Evolutionary conservation across 2,329 filamentous ascomycete genomes (phyloP).

Genomic region (Teratosphaeria gauchensis): DNA sequence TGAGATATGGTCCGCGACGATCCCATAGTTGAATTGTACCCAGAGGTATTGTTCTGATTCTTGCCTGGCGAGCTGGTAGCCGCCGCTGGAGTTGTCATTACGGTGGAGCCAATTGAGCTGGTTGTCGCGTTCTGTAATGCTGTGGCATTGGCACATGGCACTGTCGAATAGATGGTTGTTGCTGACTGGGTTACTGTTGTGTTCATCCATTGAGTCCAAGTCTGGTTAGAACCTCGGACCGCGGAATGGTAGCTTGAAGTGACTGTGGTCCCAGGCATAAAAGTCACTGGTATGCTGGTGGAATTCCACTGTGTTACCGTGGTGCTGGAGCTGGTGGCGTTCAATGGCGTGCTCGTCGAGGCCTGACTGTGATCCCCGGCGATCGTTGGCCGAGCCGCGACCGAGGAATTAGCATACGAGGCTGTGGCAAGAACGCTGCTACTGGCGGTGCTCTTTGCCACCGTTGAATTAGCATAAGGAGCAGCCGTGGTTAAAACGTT

Average conservation of each 20-base stretch:
- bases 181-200: background rate
- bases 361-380: too few species aligned
- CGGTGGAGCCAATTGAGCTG: background rate
- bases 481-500: too few species aligned
- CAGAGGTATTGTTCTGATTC: background rate
- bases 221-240: background rate
- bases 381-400: background rate
- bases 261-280: background rate
- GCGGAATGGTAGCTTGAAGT: too few species aligned
- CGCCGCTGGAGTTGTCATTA: background rate
- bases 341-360: too few species aligned
- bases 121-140: background rate
- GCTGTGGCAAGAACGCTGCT: background rate
- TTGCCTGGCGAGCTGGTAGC: background rate
- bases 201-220: background rate
- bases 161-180: background rate
- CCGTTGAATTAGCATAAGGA: too few species aligned
- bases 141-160: background rate
- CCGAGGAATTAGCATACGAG: background rate
- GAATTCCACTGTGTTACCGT: background rate
- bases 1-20: background rate
- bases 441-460: too few species aligned
- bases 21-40: too few species aligned
- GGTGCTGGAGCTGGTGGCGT: background rate
- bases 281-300: background rate